Conservation (phyloP, 2,329 filamentous ascomycete genomes). For the Trichoderma aggressivum region DNA sequence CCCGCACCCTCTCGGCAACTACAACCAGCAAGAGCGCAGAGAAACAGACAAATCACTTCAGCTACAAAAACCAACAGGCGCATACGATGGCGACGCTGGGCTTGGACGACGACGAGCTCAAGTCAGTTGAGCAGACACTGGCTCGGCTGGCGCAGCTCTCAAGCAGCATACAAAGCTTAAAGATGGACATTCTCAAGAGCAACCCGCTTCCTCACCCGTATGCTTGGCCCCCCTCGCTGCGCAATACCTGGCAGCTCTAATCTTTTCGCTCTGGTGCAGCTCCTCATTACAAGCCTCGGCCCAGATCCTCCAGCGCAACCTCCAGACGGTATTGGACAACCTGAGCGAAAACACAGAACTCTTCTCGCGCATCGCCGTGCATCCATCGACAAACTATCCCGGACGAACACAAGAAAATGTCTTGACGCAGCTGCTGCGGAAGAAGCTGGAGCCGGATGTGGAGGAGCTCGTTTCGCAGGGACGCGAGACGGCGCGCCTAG, state of each 20-base stretch:
- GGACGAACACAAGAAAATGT: conserved; percentile 64
- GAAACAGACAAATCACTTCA: background rate
- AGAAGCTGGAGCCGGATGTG: conserved; percentile 76
- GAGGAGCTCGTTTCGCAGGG: conserved; percentile 70
- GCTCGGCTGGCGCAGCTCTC: conserved; percentile 66
- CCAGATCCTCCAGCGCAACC: conserved; percentile 67
- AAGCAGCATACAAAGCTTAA: conserved; percentile 63
- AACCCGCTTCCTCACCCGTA: conserved; percentile 68
- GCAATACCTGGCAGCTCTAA: background rate
- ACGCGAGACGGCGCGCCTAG: conserved; percentile 43
- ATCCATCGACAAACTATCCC: conserved; percentile 72
- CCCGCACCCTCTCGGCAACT: background rate
- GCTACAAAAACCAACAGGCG: background rate
- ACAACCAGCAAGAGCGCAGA: background rate
- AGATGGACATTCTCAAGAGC: conserved; percentile 56
- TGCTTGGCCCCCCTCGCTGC: conserved; percentile 21
- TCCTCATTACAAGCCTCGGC: conserved; percentile 69
- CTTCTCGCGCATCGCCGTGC: conserved; percentile 67
- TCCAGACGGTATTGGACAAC: conserved; percentile 63
- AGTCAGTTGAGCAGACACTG: conserved; percentile 67
- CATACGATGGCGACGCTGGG: conserved; percentile 43
- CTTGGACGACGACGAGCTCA: conserved; percentile 58
- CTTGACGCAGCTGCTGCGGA: conserved; percentile 69
- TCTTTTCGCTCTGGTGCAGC: conserved; percentile 39
- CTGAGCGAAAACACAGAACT: conserved; percentile 63